Conservation (phyloP, 345 rosid species). For the Citrus unshiu region DNA sequence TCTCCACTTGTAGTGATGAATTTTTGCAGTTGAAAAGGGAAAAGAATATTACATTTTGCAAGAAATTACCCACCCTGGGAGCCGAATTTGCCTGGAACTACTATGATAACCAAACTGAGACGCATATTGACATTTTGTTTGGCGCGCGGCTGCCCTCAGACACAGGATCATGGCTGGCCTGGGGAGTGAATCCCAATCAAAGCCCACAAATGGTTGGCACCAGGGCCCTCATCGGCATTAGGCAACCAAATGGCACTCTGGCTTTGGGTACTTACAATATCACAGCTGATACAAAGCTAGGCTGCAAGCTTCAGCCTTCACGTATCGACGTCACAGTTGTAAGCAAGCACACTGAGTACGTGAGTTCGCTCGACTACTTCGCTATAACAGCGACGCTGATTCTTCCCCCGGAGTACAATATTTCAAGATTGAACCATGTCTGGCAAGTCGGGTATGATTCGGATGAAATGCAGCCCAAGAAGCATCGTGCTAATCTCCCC, state of each 20-base stretch:
- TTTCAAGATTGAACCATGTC: conserved; percentile 37
- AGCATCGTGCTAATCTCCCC: conserved; percentile 31
- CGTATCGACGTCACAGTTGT: conserved; percentile 4
- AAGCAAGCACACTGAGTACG: not conserved
- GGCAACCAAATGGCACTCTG: conserved; percentile 2
- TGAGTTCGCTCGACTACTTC: not conserved
- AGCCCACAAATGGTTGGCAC: conserved; percentile 51
- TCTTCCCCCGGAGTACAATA: conserved; percentile 30
- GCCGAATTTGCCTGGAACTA: conserved; percentile 35
- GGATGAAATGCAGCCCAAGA: conserved; percentile 21
- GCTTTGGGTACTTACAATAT: conserved; percentile 28
- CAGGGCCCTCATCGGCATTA: conserved; percentile 43
- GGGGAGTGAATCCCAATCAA: conserved; percentile 51
- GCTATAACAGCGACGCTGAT: conserved; percentile 21
- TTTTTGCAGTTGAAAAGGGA: not conserved
- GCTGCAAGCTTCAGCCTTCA: conserved; percentile 38
- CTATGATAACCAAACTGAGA: not conserved
- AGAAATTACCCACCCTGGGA: conserved; percentile 26
- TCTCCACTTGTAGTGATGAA: conserved; percentile 1
- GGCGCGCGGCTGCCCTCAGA: conserved; percentile 14
- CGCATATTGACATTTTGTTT: conserved; percentile 24
- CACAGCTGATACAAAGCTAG: conserved; percentile 27
- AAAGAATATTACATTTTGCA: conserved; percentile 12
- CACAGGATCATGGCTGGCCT: conserved; percentile 43
- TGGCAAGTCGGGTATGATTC: conserved; percentile 48